Conservation (phyloP, 73 alveolate genomes). For the Paramecium bursaria region DNA sequence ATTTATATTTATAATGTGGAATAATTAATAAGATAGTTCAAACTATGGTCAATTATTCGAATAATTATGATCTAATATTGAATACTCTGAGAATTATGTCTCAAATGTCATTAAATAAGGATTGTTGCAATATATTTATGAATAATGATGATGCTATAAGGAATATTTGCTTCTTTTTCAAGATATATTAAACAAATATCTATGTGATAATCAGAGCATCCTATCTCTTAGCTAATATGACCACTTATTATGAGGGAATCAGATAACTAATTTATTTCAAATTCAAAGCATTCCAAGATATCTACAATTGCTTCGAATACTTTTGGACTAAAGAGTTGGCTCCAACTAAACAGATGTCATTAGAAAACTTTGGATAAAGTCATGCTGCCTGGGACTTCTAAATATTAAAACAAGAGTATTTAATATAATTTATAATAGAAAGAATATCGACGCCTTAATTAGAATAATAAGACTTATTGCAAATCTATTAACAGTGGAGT, state of each 20-base stretch:
- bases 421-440: slow-evolving; percentile 34
- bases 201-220: slow-evolving; percentile 66
- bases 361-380: slow-evolving; percentile 55
- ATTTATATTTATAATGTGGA: slow-evolving; percentile 51
- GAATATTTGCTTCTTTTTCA: slow-evolving; percentile 61
- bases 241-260: slow-evolving; percentile 66
- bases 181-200: slow-evolving; percentile 55
- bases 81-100: slow-evolving; percentile 69
- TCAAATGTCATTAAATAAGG: slow-evolving; percentile 60
- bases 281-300: slow-evolving; percentile 59
- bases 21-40: slow-evolving; percentile 54
- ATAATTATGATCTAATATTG: slow-evolving; percentile 62
- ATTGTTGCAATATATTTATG: slow-evolving; percentile 52
- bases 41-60: slow-evolving; percentile 46
- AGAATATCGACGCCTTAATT: slow-evolving; percentile 67
- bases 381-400: slow-evolving; percentile 71
- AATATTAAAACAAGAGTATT: slow-evolving; percentile 61
- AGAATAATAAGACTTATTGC: slow-evolving; percentile 65
- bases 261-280: slow-evolving; percentile 59
- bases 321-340: slow-evolving; percentile 55
- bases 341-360: slow-evolving; percentile 27
- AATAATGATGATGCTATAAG: slow-evolving; percentile 48
- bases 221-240: slow-evolving; percentile 67
- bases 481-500: slow-evolving; percentile 56
- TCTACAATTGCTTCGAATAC: slow-evolving; percentile 60